Base-by-base conservation (phyloP, 768 basidiomycete genomes). In the Strobilomyces confusus region DNA sequence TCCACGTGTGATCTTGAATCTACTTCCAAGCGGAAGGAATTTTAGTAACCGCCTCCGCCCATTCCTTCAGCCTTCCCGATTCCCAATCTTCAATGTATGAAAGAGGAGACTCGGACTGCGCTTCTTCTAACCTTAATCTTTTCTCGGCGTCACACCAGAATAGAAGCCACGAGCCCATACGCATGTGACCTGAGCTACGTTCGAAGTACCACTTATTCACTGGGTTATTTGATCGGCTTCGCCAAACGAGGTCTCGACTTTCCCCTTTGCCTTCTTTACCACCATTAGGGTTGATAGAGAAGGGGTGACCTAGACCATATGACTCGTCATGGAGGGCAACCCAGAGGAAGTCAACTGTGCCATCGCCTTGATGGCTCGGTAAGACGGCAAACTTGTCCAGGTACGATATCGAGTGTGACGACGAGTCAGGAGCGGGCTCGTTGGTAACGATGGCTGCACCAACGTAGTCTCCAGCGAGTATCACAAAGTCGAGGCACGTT, bases 131-230 rank as follows among this genome's bases (percentile, higher is more conserved):
- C 69, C 80, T 84, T 25, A 95, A 71, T 48, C 87, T 77, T 72
- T 87, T 90, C 75, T 98, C 95, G 1, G 87, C 92, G 73, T 99
- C 97, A 70, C 95, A 97, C 97, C 97, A 99, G 71, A 99, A 99
- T 62, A 99, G 70, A 42, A 92, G 84, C 92, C 95, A 99, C 23
- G 83, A 75, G 12, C 86, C 88, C 76, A 87, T 80, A 58, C 90
- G 80, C 36, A 93, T 57, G 72, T 98, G 95, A 19, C 97, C 97
- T 19, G 87, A 88, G 66, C 88, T 90, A 32, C 97, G 84, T 65
- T 99, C 97, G 59, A 92, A 98, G 73, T 99, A 99, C 97, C 97
- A 99, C 72, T 94, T 95, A 74, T 99, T 99, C 52, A 98, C 84
- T 0, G 94, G 95, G 69, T 99, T 99, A 72, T 97, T 80, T 8